These are phyloP conservation scores for Pseudogymnoascus sp. DNA, from an alignment of 2,329 filamentous ascomycete species.

Conservation along the genomic window DNA sequence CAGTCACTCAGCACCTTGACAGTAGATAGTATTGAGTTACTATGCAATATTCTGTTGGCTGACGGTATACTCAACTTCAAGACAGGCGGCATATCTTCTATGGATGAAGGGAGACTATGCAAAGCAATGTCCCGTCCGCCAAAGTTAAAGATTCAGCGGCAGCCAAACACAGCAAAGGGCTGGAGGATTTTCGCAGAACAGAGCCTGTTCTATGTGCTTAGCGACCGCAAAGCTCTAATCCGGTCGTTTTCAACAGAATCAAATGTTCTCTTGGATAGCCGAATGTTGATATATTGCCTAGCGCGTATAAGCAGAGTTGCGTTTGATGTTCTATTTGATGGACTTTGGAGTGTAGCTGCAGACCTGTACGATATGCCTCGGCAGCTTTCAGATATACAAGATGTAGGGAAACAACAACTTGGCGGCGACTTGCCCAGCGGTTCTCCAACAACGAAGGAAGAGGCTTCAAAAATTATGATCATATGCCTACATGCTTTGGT, in stretches of 20 bases:
- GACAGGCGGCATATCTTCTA: neutral
- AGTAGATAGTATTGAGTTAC: neutral
- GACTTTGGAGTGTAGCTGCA: constrained; percentile 55
- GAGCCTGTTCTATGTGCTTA: constrained; percentile 56
- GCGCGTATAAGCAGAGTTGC: constrained; percentile 50
- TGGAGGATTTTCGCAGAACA: constrained; percentile 59
- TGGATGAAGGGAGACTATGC: neutral
- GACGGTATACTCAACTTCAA: neutral
- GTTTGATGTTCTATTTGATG: constrained; percentile 54
- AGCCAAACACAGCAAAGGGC: constrained; percentile 21
- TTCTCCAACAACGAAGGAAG: constrained; percentile 19
- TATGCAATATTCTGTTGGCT: constrained; percentile 1
- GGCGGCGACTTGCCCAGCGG: constrained; percentile 10
- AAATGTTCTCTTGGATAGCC: constrained; percentile 50
- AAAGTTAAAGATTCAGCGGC: neutral
- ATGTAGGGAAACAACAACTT: constrained; percentile 15
- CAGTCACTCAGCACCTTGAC: neutral
- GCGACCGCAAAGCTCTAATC: constrained; percentile 47
- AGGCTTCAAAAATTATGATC: constrained; percentile 32
- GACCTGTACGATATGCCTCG: constrained; percentile 50
- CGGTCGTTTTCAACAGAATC: constrained; percentile 47
- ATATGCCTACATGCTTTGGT: constrained; percentile 58
- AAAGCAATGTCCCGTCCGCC: neutral
- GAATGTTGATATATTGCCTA: constrained; percentile 57
- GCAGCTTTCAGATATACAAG: constrained; percentile 29